phyloP scores from a whole-genome alignment of 2,329 filamentous ascomycete genomes.

The Ophiognomonia clavigignenti-juglandacearum region DNA sequence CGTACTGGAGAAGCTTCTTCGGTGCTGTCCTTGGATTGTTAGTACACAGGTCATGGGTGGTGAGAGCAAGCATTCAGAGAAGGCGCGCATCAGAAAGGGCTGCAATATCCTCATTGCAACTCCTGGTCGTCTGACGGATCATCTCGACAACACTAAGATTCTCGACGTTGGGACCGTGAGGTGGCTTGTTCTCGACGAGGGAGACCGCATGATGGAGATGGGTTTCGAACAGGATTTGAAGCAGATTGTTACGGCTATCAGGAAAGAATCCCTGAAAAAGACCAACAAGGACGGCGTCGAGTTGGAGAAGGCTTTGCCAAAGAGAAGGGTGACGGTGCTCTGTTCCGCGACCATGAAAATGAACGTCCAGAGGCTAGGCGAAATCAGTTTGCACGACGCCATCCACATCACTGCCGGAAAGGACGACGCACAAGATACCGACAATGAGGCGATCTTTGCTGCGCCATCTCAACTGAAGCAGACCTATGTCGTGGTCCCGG shows the following conservation, averaged over 20 bases:
- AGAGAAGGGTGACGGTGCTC: conserved; percentile 76
- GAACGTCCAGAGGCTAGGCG: conserved; percentile 88
- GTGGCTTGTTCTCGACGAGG: conserved; percentile 94
- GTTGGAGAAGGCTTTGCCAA: conserved; percentile 62
- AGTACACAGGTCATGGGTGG: conserved; percentile 75
- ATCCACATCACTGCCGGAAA: conserved; percentile 73
- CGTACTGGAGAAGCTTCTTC: conserved; percentile 78
- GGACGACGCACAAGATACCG: conserved; percentile 38
- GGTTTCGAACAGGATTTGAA: conserved; percentile 94
- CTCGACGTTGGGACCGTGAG: conserved; percentile 83
- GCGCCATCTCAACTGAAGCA: conserved; percentile 94
- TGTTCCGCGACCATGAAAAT: conserved; percentile 98
- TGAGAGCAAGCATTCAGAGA: conserved; percentile 74
- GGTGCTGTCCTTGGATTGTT: conserved; percentile 92
- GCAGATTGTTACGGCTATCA: conserved; percentile 76
- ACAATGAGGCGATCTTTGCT: conserved; percentile 57
- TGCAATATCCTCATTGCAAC: conserved; percentile 95
- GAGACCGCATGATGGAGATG: conserved; percentile 96
- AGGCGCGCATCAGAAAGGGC: conserved; percentile 87
- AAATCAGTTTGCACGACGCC: conserved; percentile 92
- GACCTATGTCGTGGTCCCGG: conserved; percentile 78
- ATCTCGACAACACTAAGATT: conserved; percentile 86
- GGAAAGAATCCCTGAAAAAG: conserved; percentile 55
- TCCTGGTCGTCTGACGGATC: conserved; percentile 84
- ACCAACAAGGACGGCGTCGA: conserved; percentile 54